Conservation (phyloP, 2,329 filamentous ascomycete genomes). For the Hymenotorrendiella dingleyae region DNA sequence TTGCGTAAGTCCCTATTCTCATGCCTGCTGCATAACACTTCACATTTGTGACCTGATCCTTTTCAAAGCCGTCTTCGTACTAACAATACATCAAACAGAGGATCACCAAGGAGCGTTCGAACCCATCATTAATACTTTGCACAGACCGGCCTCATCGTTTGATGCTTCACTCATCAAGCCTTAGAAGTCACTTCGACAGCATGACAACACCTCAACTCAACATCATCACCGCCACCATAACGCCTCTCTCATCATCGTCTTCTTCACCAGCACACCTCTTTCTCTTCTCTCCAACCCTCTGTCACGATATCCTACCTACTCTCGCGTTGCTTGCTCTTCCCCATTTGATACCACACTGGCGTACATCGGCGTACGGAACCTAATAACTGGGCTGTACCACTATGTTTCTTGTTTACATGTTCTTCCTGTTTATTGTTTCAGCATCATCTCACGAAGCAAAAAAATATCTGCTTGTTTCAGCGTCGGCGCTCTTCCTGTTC, state of each 20-base stretch:
- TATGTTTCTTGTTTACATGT: conserved; percentile 15
- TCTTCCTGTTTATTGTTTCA: not conserved
- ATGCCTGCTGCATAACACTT: too few species aligned
- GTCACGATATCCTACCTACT: not conserved
- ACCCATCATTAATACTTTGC: conserved; percentile 27
- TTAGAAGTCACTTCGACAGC: not conserved
- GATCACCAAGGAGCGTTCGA: conserved; percentile 27
- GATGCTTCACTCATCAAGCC: not conserved
- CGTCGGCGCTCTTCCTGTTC: not conserved
- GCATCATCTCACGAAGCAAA: not conserved
- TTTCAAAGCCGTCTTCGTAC: not conserved
- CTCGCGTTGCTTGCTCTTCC: not conserved
- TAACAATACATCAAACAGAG: conserved; percentile 14
- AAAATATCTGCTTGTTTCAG: not conserved
- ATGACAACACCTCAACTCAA: conserved; percentile 3
- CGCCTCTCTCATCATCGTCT: not conserved
- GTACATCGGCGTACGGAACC: conserved; percentile 8
- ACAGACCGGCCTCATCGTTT: too few species aligned
- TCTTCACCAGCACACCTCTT: not conserved
- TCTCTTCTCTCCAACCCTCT: not conserved
- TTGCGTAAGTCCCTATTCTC: conserved; percentile 40
- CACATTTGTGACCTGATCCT: not conserved
- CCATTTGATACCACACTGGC: conserved; percentile 25
- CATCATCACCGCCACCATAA: not conserved
- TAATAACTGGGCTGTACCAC: conserved; percentile 18